Percentiles rank a stretch among this genome's conserved stretches.
Conservation (phyloP, 2,329 filamentous ascomycete species). For the Ilyonectria mors-panacis region DNA sequence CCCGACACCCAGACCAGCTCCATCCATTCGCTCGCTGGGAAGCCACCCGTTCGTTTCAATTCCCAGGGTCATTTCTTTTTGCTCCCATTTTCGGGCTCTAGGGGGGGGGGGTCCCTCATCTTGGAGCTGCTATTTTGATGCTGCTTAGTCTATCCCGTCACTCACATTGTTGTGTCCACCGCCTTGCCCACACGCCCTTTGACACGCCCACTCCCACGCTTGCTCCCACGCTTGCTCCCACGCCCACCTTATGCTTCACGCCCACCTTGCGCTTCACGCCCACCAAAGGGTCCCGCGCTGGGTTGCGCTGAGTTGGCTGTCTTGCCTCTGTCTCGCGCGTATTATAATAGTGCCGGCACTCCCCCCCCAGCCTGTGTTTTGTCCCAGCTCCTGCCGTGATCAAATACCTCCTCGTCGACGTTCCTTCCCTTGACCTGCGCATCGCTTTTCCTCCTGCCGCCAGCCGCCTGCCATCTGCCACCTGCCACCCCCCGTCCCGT, state of each 20-base stretch:
- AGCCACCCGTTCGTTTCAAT: conserved; percentile 46
- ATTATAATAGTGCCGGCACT: conserved; percentile 37
- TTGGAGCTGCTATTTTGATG: conserved; percentile 33
- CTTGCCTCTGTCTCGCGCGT: conserved; percentile 28
- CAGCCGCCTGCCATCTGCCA: conserved; percentile 33
- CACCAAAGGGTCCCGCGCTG: conserved; percentile 29
- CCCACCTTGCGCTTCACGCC: conserved; percentile 17
- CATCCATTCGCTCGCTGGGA: conserved; percentile 23
- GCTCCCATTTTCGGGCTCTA: conserved; percentile 13
- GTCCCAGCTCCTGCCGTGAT: conserved; percentile 49
- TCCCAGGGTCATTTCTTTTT: conserved; percentile 37
- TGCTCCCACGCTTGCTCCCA: neutral
- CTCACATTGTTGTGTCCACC: conserved; percentile 18
- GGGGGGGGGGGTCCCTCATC: conserved; percentile 25
- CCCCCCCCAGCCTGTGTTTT: conserved; percentile 34
- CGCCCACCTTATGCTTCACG: conserved; percentile 15
- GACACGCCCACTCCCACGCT: conserved; percentile 6
- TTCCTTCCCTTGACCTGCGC: conserved; percentile 31
- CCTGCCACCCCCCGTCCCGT: conserved; percentile 39
- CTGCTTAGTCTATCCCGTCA: conserved; percentile 27
- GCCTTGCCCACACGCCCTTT: conserved; percentile 23
- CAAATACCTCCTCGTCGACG: conserved; percentile 39
- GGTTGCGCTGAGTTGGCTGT: conserved; percentile 40
- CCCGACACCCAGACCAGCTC: conserved; percentile 7
- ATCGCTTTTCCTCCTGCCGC: conserved; percentile 30